These are phyloP conservation scores for Chrysosporium queenslandicum DNA, from an alignment of 2,329 filamentous ascomycete species.

Conservation along the genomic window DNA sequence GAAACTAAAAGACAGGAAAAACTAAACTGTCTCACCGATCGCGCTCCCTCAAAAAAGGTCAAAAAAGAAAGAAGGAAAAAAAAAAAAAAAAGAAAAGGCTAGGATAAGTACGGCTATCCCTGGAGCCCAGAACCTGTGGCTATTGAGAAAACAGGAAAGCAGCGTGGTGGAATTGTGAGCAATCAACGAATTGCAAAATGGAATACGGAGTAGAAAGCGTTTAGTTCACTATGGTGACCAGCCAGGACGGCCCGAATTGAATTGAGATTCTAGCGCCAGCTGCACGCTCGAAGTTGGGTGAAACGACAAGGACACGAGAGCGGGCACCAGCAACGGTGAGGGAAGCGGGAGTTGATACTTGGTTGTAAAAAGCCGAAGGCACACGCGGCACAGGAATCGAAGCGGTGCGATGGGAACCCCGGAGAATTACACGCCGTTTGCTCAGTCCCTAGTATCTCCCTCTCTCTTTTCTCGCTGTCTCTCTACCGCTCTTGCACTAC, in stretches of 20 bases:
- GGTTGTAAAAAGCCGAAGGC: background rate
- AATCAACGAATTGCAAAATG: too few species aligned
- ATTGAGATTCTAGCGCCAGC: background rate
- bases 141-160: too few species aligned
- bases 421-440: conserved; percentile 3
- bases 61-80: background rate
- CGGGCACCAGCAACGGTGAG: background rate
- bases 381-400: background rate
- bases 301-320: conserved; percentile 1
- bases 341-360: too few species aligned
- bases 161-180: too few species aligned
- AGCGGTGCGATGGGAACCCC: background rate
- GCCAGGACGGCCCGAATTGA: background rate
- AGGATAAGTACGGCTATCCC: background rate
- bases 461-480: too few species aligned
- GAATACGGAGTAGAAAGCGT: too few species aligned
- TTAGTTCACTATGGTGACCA: too few species aligned
- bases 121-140: background rate
- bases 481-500: too few species aligned
- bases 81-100: background rate
- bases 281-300: background rate
- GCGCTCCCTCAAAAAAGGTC: too few species aligned
- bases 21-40: too few species aligned
- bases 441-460: too few species aligned
- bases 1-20: too few species aligned